Conservation (phyloP, 768 basidiomycete genomes). For the Calvatia gigantea region DNA sequence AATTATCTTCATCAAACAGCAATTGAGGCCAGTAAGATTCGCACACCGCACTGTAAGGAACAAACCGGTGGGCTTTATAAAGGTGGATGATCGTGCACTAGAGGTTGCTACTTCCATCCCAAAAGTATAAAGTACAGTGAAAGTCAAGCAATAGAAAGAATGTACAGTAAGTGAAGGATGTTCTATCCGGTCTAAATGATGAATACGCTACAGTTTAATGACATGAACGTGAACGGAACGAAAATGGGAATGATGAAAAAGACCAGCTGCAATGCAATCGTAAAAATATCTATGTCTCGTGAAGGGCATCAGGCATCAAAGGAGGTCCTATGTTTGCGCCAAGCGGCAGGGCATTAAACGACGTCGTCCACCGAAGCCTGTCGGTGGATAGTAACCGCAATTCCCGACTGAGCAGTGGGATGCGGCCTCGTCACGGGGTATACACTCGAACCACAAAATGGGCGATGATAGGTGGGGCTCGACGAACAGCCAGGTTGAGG, state of each 20-base stretch:
- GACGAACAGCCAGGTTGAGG: background rate
- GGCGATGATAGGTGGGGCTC: background rate
- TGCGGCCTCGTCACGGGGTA: constrained; percentile 8
- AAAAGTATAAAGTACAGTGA: background rate
- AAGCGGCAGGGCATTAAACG: constrained; percentile 6
- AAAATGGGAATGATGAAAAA: background rate
- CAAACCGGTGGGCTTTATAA: too few species aligned
- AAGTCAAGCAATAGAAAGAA: background rate
- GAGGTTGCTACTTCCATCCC: background rate
- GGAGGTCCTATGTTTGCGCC: background rate
- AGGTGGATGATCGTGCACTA: background rate
- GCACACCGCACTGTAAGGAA: too few species aligned
- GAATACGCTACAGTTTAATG: background rate
- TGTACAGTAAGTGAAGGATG: background rate
- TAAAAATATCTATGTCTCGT: background rate
- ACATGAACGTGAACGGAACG: background rate
- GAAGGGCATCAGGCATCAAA: background rate
- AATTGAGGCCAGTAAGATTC: too few species aligned
- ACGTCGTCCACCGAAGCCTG: constrained; percentile 21
- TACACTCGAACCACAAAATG: constrained; percentile 14
- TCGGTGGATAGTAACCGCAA: constrained; percentile 19
- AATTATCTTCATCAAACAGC: too few species aligned
- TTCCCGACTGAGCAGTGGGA: constrained; percentile 4
- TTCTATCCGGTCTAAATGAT: background rate
- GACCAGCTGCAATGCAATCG: background rate